Base-by-base conservation (phyloP, 2,329 filamentous ascomycete genomes). In the Metarhizium robertsii region DNA sequence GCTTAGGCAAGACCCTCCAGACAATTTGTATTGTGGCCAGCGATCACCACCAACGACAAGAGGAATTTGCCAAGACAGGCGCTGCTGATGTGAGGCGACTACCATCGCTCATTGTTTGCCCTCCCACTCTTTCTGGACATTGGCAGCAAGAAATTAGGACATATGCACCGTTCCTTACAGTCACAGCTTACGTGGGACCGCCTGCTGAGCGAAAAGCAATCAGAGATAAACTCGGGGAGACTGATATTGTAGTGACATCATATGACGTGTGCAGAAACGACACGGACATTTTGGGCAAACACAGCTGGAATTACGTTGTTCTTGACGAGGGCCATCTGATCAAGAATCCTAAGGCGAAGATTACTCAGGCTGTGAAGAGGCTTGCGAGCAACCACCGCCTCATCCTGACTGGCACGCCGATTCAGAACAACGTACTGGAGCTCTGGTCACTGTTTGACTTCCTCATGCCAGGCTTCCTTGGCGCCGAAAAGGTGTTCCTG, bases 381-480 rank as follows among this genome's bases (percentile, higher is more conserved):
- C 79, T 99, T 38, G 74, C 83, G 6, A 96, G 91, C 68, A 97
- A 99, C 64, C 95, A 99, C 67, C 88, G 94, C 20, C 80, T 99
- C 51, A 99, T 99, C 62, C 81, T 99, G 4, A 99, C 94, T 0
- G 94, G 94, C 45, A 99, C 94, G 2, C 94, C 94, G 0, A 97
- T 97, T 61, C 92, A 97, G 70, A 97, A 97, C 71, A 97, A 97
- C 61, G 92, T 99, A 2, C 74, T 99, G 51, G 92, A 99, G 68
- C 78, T 99, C 4, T 99, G 92, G 92, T 97, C 92, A 0, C 79
- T 99, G 4, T 99, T 99, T 67, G 94, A 99, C 72, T 99, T 99
- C 74, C 78, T 99, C 58, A 99, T 99, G 94, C 94, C 95, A 3
- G 95, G 94, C 2, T 99, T 99, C 76, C 78, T 99, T 7, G 94